Evolutionary conservation across 129 eudicot species (phyloP), one percentile per base, ranked within the genome.

Genomic region (Rutidosis leptorrhynchoides): DNA sequence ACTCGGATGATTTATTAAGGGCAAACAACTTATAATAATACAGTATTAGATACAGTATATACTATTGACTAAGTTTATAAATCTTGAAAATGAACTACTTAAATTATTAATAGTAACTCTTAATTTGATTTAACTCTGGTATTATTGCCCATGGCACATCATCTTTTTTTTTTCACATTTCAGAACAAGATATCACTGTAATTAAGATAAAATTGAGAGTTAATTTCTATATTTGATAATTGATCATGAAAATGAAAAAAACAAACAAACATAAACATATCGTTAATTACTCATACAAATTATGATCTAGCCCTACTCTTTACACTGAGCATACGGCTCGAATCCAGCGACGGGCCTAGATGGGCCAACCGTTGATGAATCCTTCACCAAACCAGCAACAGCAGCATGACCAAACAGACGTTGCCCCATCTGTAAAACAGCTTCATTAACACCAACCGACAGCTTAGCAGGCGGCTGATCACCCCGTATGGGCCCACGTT

Each of bases 401-500:
- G 45, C 32, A 59, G 64, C 43, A 1, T 19, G 64, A 19, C 43
- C 42, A 29, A 59, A 59, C 42, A 59, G 14, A n/a, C 12, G 64
- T 12, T 14, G 64, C 5, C 64, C 64, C 25, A 59, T 29, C 17
- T 59, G 64, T 16, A 29, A 58, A 27, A 59, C 56, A 12, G 46
- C 46, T 1, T 40, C 62, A 59, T 59, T 19, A 59, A 29, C 19
- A 2, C 64, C 43, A 29, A 59, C 24, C 15, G 25, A 56, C 42
- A 7, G 14, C 15, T 29, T 59, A 12, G 43, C 28, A 7, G 14
- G 8, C 17, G 46, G 64, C 21, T n/a, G n/a, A n/a, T 59, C 64
- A 59, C 59, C 62, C 54, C 83, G 72, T 12, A 82, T 5, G 1
- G 85, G 15, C 46, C 86, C 83, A 63, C 85, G 86, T 2, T 85